These are phyloP conservation scores for Xylariales sp. DNA, from an alignment of 2,329 filamentous ascomycete species.

Conservation along the genomic window DNA sequence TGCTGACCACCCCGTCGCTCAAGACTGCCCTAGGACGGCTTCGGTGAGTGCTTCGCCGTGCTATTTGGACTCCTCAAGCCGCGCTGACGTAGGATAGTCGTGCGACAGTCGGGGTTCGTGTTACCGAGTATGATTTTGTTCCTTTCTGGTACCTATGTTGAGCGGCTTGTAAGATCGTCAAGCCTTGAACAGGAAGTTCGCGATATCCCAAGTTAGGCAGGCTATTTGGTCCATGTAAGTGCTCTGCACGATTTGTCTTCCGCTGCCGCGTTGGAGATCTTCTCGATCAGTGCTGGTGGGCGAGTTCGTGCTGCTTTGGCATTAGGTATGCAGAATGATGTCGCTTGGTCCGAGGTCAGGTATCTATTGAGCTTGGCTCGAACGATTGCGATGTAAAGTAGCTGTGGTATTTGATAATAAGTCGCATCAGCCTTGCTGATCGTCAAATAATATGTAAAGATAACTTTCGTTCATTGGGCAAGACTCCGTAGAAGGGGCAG, in stretches of 20 bases:
- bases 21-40: no score
- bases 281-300: constrained; percentile 12
- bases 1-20: no score
- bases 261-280: constrained; percentile 8
- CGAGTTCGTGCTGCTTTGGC: constrained; percentile 13
- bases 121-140: no score
- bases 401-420: no score
- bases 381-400: no score
- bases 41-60: no score
- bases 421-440: no score
- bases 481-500: constrained; percentile 12
- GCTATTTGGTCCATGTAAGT: constrained; percentile 18
- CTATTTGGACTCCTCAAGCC: no score
- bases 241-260: constrained; percentile 9
- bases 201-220: constrained; percentile 15
- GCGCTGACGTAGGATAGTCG: no score
- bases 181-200: constrained; percentile 12
- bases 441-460: no score
- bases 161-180: background rate
- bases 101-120: no score
- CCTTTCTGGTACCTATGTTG: background rate
- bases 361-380: no score
- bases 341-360: constrained; percentile 1
- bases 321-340: constrained; percentile 5
- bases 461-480: constrained; percentile 17